A percentile compares a stretch with the other conserved stretches of the same genome.
phyloP scores from a whole-genome alignment of 495 filamentous ascomycete genomes.

The Daldinia decipiens region DNA sequence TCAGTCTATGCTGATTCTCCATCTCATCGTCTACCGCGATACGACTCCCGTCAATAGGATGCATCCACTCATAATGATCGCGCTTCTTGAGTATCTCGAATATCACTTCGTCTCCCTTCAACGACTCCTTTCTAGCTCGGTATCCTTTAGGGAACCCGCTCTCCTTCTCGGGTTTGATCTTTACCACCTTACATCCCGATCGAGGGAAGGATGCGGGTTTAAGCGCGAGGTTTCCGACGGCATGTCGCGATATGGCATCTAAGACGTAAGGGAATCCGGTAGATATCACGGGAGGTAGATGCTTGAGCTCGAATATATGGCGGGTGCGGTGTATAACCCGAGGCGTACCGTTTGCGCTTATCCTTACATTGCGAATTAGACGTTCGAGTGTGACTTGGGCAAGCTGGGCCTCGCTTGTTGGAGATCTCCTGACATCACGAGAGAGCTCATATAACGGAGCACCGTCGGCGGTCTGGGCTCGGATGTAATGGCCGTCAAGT shows the following conservation, averaged over 20 bases:
- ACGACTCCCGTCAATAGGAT: conserved; percentile 28
- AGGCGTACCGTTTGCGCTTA: conserved; percentile 36
- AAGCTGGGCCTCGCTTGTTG: conserved; percentile 33
- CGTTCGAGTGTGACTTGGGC: conserved; percentile 48
- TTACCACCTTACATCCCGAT: conserved; percentile 38
- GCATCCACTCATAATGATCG: conserved; percentile 44
- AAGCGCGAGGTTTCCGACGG: conserved; percentile 40
- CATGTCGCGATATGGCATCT: conserved; percentile 30
- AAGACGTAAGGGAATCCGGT: conserved; percentile 35
- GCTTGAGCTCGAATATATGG: conserved; percentile 45
- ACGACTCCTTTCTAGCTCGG: conserved; percentile 25
- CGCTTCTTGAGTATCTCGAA: conserved; percentile 38
- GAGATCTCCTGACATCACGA: conserved; percentile 25
- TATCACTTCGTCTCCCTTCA: conserved; percentile 31
- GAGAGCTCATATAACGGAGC: conserved; percentile 48
- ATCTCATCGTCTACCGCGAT: conserved; percentile 44
- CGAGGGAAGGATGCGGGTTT: conserved; percentile 40
- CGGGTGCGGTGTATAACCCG: conserved; percentile 28
- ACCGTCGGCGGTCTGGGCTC: conserved; percentile 37
- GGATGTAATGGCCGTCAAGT: conserved; percentile 45
- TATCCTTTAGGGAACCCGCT: conserved; percentile 34
- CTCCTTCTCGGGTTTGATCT: conserved; percentile 35
- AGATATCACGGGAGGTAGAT: conserved; percentile 32
- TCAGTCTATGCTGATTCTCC: conserved; percentile 30
- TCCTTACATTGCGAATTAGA: conserved; percentile 44